These are phyloP conservation scores for Puccinia brachypodii DNA, from an alignment of 1,284 basidiomycete genomes.

Conservation along the genomic window DNA sequence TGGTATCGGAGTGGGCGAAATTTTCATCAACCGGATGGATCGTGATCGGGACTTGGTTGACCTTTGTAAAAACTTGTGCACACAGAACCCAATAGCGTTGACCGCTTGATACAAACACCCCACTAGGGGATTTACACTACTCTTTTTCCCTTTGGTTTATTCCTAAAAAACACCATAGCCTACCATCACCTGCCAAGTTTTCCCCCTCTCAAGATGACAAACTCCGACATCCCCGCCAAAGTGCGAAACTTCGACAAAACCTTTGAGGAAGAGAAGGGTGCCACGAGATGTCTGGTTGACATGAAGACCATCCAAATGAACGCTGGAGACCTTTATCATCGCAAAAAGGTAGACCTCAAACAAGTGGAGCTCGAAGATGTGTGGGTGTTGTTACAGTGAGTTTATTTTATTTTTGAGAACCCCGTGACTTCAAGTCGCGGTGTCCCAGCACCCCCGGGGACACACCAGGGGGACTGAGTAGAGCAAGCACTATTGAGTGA, in stretches of 20 bases:
- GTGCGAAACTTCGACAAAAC: conserved; percentile 40
- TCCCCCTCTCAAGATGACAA: neutral
- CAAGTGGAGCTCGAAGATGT: conserved; percentile 95
- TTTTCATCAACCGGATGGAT: conserved; percentile 62
- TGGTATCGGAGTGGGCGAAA: neutral
- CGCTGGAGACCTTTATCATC: conserved; percentile 93
- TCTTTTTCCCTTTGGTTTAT: too few relatives aligned
- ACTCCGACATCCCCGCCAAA: neutral
- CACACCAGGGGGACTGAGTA: too few relatives aligned
- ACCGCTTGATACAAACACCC: too few relatives aligned
- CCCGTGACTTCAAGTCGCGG: too few relatives aligned
- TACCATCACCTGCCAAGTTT: too few relatives aligned
- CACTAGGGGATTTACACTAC: too few relatives aligned
- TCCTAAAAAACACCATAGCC: too few relatives aligned
- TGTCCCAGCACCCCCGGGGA: too few relatives aligned
- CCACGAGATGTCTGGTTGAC: conserved; percentile 57
- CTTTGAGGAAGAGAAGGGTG: conserved; percentile 30
- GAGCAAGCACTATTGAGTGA: too few relatives aligned
- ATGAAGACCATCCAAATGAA: conserved; percentile 72
- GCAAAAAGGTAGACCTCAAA: conserved; percentile 98
- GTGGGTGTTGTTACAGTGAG: conserved; percentile 88
- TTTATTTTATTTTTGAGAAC: too few relatives aligned
- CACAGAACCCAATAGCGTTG: too few relatives aligned
- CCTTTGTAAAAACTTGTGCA: too few relatives aligned
- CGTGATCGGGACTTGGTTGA: conserved; percentile 69